Conservation (phyloP, 2,329 filamentous ascomycete species). For the Sporothrix schenckii region DNA sequence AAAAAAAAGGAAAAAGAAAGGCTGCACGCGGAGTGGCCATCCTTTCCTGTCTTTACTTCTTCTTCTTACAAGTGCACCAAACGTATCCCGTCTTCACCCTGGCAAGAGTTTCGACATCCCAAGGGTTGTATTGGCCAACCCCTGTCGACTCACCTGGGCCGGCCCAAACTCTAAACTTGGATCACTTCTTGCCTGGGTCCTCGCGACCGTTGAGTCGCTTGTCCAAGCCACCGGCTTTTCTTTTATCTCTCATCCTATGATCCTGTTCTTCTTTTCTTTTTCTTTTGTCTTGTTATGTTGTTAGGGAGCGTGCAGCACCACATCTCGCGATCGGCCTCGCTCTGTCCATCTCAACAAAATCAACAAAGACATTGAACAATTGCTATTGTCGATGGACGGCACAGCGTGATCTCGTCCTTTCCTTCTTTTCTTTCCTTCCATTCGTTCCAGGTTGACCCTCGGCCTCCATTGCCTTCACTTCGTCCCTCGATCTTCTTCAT, state of each 20-base stretch:
- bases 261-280: background rate
- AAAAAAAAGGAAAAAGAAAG: background rate
- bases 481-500: slow-evolving; percentile 20
- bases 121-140: slow-evolving; percentile 19
- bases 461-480: slow-evolving; percentile 28
- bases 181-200: slow-evolving; percentile 4
- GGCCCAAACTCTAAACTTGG: slow-evolving; percentile 17
- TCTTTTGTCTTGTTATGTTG: background rate
- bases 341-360: slow-evolving; percentile 2
- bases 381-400: slow-evolving; percentile 17
- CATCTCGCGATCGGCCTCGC: slow-evolving; percentile 12
- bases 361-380: slow-evolving; percentile 14
- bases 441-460: slow-evolving; percentile 35
- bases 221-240: background rate
- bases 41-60: background rate
- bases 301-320: background rate
- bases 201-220: background rate
- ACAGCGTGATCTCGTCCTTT: slow-evolving; percentile 1
- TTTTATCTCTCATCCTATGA: background rate
- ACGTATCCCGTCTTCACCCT: background rate
- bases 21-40: background rate
- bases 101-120: slow-evolving; percentile 10
- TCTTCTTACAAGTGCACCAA: background rate
- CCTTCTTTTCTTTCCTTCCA: slow-evolving; percentile 27
- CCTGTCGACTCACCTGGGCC: slow-evolving; percentile 16